These are phyloP conservation scores for Fusarium falciforme DNA, from an alignment of 2,329 filamentous ascomycete genomes.

Conservation along the genomic window DNA sequence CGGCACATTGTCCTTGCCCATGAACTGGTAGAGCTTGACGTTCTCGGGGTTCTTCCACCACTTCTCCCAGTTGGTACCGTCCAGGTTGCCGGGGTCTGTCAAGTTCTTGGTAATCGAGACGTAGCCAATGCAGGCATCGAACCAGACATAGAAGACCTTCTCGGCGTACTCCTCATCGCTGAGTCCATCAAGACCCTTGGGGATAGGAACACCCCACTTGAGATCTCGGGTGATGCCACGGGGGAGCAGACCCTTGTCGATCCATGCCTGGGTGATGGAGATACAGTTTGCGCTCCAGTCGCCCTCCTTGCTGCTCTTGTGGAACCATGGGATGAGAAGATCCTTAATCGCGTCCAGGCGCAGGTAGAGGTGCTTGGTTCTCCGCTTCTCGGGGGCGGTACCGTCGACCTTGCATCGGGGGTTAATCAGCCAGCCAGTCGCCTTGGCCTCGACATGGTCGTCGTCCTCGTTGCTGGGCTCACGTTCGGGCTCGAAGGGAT, in stretches of 20 bases:
- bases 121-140: conserved; percentile 93
- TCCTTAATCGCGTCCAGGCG: conserved; percentile 85
- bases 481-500: conserved; percentile 71
- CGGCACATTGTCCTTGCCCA: conserved; percentile 80
- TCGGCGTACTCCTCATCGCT: conserved; percentile 65
- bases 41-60: conserved; percentile 95
- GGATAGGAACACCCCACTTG: conserved; percentile 82
- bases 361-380: conserved; percentile 94
- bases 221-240: conserved; percentile 93
- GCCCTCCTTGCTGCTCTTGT: conserved; percentile 78
- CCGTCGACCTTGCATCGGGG: conserved; percentile 93
- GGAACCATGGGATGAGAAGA: conserved; percentile 81
- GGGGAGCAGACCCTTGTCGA: conserved; percentile 84
- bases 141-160: conserved; percentile 92
- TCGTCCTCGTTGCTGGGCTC: conserved; percentile 49
- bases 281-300: conserved; percentile 81
- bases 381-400: conserved; percentile 79
- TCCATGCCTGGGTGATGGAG: conserved; percentile 82
- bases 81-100: conserved; percentile 65
- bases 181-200: conserved; percentile 58
- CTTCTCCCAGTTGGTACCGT: conserved; percentile 81
- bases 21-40: conserved; percentile 92
- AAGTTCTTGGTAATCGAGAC: conserved; percentile 95
- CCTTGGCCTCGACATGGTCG: conserved; percentile 50
- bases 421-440: conserved; percentile 73